Conservation (phyloP, 176 grass and related monocot species). For the Musa beccarii region DNA sequence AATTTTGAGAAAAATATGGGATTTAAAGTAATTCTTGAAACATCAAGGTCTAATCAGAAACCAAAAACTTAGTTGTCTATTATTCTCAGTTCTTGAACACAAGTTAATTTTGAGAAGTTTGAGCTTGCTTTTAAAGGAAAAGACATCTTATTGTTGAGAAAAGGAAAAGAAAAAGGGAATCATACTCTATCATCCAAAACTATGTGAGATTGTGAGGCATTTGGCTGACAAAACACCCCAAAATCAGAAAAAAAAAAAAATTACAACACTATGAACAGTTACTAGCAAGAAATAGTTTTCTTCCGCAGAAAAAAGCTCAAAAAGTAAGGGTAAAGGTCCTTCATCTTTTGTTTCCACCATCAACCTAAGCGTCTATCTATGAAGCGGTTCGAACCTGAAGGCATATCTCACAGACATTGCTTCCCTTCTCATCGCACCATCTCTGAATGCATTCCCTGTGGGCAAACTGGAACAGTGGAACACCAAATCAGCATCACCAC, state of each 20-base stretch:
- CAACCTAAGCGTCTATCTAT: neutral
- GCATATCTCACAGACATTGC: slow-evolving; percentile 83
- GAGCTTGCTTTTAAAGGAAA: too few species aligned
- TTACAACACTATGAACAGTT: neutral
- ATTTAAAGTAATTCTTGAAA: neutral
- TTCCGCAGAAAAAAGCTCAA: neutral
- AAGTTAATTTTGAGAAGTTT: too few species aligned
- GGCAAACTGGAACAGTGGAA: slow-evolving; percentile 46
- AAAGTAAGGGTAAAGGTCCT: neutral
- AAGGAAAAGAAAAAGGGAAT: neutral
- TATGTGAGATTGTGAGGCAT: neutral
- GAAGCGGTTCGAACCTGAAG: slow-evolving; percentile 44
- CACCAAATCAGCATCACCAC: neutral
- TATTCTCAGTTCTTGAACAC: too few species aligned
- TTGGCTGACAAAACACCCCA: neutral
- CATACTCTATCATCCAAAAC: neutral
- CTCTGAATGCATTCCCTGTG: slow-evolving; percentile 88
- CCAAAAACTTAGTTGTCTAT: neutral
- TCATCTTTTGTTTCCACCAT: neutral
- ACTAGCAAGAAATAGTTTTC: neutral
- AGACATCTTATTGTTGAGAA: neutral
- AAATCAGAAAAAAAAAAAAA: neutral
- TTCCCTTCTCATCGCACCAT: slow-evolving; percentile 97
- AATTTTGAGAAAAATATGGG: too few species aligned
- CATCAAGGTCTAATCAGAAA: neutral